Base-by-base conservation (phyloP, 768 basidiomycete species). In the Naematelia encephala region DNA sequence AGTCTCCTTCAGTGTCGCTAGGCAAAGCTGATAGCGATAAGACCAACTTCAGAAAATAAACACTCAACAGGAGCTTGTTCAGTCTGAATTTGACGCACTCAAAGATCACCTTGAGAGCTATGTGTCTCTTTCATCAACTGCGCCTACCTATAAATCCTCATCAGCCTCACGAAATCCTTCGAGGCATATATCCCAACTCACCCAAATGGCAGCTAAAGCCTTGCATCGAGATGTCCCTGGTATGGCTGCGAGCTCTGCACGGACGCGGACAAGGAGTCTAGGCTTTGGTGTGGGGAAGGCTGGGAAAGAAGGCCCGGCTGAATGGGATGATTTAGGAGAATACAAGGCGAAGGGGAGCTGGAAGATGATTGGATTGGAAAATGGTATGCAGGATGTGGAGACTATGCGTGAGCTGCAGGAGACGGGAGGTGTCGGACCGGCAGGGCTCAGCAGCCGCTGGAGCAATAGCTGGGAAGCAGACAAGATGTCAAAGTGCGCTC, bases 91-190 rank as follows among this genome's bases (percentile, higher is more conserved):
- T 72, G 96, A 99, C 67, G 84, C 87, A 60, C 78, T 99, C 68
- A 94, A 94, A 79, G 91, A 96, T 69, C 93, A 98, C 78, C 92
- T 97, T 80, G 96, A 98, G 75, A 89, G 91, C 56, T 89, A 90
- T 81, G 80, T 99, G 78, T 86, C 91, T 79, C 58, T 71, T 22
- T 48, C 68, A 0, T 60, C 75, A 0, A 19, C 70, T 2, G 28
- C 50, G 2, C 57, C 65, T 1, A 53, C 51, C 22, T 54, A 51
- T 1, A n/a, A 8, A 16, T 51, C 54, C 39, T 16, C n/a, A 45
- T 28, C 49, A 48, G 26, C 26, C 13, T 27, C 51, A 21, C 55
- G 27, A n/a, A 55, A 39, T 10, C 69, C 64, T 12, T 62, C 66
- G 1, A 57, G 64, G 46, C 64, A 74, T 57, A 73, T 75, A 27